Conservation (phyloP, 805 yeast genomes). For the Wickerhamiella hasegawae region DNA sequence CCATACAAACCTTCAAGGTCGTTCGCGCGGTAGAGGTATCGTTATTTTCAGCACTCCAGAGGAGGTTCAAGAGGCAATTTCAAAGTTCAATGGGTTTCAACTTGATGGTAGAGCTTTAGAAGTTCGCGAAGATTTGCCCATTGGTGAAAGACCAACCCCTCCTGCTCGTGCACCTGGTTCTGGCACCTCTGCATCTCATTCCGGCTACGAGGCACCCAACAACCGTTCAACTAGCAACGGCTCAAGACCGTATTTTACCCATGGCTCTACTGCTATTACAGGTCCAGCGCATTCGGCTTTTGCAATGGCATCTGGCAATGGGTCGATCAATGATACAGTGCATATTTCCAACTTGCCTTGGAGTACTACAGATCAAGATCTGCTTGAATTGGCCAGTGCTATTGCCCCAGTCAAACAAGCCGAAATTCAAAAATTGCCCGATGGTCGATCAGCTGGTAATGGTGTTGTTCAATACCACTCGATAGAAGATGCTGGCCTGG, state of each 20-base stretch:
- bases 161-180: neutral
- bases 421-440: slow-evolving; percentile 46
- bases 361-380: slow-evolving; percentile 74
- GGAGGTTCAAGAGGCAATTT: slow-evolving; percentile 59
- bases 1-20: slow-evolving; percentile 45
- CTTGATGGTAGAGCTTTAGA: slow-evolving; percentile 65
- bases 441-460: slow-evolving; percentile 59
- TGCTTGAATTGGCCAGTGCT: slow-evolving; percentile 71
- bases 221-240: too few relatives aligned
- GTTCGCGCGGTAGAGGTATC: slow-evolving; percentile 76
- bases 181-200: slow-evolving; percentile 3
- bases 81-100: slow-evolving; percentile 48
- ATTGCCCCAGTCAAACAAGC: slow-evolving; percentile 64
- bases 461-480: slow-evolving; percentile 73
- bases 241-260: too few relatives aligned
- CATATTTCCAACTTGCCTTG: slow-evolving; percentile 71
- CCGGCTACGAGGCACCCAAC: too few relatives aligned
- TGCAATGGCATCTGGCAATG: slow-evolving; percentile 28
- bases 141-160: slow-evolving; percentile 13
- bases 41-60: slow-evolving; percentile 52
- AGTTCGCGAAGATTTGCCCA: slow-evolving; percentile 54
- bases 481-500: slow-evolving; percentile 51
- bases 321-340: slow-evolving; percentile 43
- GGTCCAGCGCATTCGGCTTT: too few relatives aligned
- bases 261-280: too few relatives aligned